Conservation (phyloP, 2,329 filamentous ascomycete species). For the Phialocephala subalpina region DNA sequence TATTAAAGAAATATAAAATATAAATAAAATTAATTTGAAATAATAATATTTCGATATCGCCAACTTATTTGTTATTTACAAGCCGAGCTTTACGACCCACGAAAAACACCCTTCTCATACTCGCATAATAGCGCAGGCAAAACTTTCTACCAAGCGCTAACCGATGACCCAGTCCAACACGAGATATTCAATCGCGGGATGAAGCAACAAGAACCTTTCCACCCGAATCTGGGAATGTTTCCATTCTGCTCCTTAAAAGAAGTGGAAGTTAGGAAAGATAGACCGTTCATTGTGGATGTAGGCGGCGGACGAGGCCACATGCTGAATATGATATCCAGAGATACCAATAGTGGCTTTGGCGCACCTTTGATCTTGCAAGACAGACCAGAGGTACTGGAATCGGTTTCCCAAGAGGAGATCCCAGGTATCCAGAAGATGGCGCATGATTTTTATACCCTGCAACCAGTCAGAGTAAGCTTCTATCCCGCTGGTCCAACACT, state of each 20-base stretch:
- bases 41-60: background rate
- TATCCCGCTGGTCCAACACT: conserved; percentile 14
- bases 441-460: conserved; percentile 50
- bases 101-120: conserved; percentile 32
- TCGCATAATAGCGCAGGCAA: conserved; percentile 30
- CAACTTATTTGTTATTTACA: conserved; percentile 15
- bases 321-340: conserved; percentile 41
- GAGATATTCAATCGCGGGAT: conserved; percentile 33
- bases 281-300: conserved; percentile 39
- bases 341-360: conserved; percentile 26
- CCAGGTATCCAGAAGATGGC: conserved; percentile 42
- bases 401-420: conserved; percentile 28
- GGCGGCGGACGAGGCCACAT: conserved; percentile 36
- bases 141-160: conserved; percentile 35
- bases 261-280: conserved; percentile 38
- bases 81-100: conserved; percentile 31
- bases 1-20: no score
- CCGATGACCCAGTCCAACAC: conserved; percentile 21
- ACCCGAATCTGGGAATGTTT: conserved; percentile 35
- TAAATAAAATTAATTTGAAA: background rate
- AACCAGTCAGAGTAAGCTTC: conserved; percentile 47
- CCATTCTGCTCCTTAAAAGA: conserved; percentile 29
- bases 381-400: conserved; percentile 39
- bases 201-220: conserved; percentile 26
- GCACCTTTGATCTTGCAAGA: conserved; percentile 39